Evolutionary conservation across 164 flowering plant genomes (phyloP).

Genomic region (Nelumbo lutea): DNA sequence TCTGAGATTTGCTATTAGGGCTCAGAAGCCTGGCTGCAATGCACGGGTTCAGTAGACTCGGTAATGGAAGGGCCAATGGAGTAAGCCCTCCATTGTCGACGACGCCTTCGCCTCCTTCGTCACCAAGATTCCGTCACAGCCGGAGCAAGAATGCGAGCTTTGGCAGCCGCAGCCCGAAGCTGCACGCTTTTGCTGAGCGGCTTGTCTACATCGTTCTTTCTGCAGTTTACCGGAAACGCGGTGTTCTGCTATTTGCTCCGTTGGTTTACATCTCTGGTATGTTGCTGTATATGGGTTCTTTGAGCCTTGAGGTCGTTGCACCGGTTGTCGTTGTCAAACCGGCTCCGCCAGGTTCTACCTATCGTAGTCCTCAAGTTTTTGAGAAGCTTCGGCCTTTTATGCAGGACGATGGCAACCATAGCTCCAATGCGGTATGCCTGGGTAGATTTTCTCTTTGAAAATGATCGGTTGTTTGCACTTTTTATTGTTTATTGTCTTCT

Average conservation of each 20-base stretch:
- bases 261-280: conserved; percentile 51
- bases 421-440: conserved; percentile 43
- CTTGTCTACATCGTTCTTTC: conserved; percentile 43
- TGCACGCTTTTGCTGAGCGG: conserved; percentile 33
- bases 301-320: conserved; percentile 32
- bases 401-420: conserved; percentile 43
- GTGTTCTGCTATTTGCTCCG: conserved; percentile 57
- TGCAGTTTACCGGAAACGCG: conserved; percentile 50
- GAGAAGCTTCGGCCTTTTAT: conserved; percentile 72
- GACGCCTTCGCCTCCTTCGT: conserved; percentile 31
- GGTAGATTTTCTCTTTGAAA: background rate
- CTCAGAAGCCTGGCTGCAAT: conserved; percentile 14
- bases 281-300: conserved; percentile 56
- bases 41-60: conserved; percentile 61
- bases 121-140: conserved; percentile 46
- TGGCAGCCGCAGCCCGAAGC: conserved; percentile 24
- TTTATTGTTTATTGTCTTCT: background rate
- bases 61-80: conserved; percentile 20
- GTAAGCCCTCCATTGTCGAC: conserved; percentile 9
- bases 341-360: conserved; percentile 53
- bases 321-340: conserved; percentile 16
- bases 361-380: conserved; percentile 75
- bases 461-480: background rate
- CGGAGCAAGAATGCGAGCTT: conserved; percentile 20
- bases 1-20: background rate